Evolutionary conservation across 2,329 filamentous ascomycete species (phyloP).

Genomic region (Fusarium sacchari): DNA sequence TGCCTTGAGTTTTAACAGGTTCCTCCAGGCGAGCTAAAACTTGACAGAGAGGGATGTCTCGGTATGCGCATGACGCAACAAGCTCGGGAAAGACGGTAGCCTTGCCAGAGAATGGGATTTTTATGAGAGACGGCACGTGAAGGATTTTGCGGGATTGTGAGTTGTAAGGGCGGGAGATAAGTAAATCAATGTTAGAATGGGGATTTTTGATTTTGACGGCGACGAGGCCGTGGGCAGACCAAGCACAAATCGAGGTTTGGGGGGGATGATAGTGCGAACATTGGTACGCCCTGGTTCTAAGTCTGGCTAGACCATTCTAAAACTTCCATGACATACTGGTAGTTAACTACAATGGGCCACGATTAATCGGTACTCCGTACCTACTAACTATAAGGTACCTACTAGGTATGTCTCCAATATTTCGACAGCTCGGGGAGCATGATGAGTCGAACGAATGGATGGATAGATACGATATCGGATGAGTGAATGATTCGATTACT

Average conservation of each 20-base stretch:
- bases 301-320: constrained; percentile 33
- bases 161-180: constrained; percentile 27
- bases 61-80: constrained; percentile 52
- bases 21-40: constrained; percentile 46
- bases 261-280: constrained; percentile 5
- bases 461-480: neutral
- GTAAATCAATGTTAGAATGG: constrained; percentile 5
- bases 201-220: constrained; percentile 27
- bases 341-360: constrained; percentile 21
- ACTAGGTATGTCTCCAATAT: neutral
- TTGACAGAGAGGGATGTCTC: constrained; percentile 45
- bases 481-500: neutral
- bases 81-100: constrained; percentile 25
- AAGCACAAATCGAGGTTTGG: constrained; percentile 23
- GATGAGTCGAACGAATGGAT: neutral
- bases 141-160: constrained; percentile 34
- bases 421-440: neutral
- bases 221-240: constrained; percentile 16
- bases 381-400: no score
- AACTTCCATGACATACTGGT: constrained; percentile 23
- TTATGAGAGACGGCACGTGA: constrained; percentile 28
- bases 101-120: constrained; percentile 25
- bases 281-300: constrained; percentile 16
- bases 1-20: constrained; percentile 41
- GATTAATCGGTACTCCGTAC: neutral